phyloP scores from a whole-genome alignment of 2,329 filamentous ascomycete species.

The Epichloe hybrida region DNA sequence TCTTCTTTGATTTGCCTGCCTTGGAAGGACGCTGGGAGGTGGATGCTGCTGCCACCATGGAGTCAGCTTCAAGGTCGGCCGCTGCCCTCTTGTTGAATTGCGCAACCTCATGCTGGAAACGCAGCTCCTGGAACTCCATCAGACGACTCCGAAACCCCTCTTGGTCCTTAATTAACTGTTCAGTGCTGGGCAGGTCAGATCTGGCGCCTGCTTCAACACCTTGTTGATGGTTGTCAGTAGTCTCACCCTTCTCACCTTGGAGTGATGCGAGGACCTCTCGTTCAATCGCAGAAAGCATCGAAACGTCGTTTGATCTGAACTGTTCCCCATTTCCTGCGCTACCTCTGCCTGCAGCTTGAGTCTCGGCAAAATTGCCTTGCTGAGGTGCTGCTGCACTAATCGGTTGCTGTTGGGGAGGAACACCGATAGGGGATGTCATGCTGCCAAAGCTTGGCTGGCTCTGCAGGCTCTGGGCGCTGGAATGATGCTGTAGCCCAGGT shows the following conservation, averaged over 20 bases:
- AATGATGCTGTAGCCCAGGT: conserved; percentile 67
- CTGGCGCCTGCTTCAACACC: conserved; percentile 24
- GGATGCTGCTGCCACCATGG: neutral
- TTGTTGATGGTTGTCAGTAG: conserved; percentile 3
- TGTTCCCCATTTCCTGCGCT: conserved; percentile 29
- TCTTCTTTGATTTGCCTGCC: conserved; percentile 17
- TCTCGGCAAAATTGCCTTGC: conserved; percentile 57
- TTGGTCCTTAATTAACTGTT: conserved; percentile 38
- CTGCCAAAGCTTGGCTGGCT: conserved; percentile 95
- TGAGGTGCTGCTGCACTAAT: conserved; percentile 15
- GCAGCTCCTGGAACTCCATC: conserved; percentile 68
- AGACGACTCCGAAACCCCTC: conserved; percentile 58
- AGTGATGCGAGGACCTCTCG: conserved; percentile 36
- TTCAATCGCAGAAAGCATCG: conserved; percentile 44
- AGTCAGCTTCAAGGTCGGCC: neutral
- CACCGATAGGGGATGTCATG: conserved; percentile 73
- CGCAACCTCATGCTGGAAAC: conserved; percentile 55
- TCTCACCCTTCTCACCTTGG: conserved; percentile 8
- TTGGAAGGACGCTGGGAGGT: conserved; percentile 5
- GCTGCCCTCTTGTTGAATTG: conserved; percentile 15
- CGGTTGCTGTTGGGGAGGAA: conserved; percentile 31
- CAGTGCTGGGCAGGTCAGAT: conserved; percentile 34
- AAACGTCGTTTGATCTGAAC: conserved; percentile 61
- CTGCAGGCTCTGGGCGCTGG: conserved; percentile 88
- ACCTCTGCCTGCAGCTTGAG: conserved; percentile 20